Evolutionary conservation across 257 asterid genomes (phyloP), one percentile per base, ranked within the genome.

Genomic region (Scutellaria baicalensis): DNA sequence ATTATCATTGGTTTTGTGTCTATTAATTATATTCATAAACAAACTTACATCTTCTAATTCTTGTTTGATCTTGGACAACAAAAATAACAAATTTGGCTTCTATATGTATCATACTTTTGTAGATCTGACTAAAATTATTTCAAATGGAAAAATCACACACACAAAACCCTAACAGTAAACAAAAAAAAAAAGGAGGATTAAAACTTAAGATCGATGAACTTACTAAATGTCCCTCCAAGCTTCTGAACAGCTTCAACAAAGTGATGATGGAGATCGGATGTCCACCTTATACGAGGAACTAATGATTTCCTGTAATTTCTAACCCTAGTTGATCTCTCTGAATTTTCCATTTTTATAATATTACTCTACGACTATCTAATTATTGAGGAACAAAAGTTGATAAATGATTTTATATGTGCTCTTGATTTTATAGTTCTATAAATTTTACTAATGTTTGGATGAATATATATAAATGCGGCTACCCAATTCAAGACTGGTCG

Each of bases 191-290:
- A 2, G n/a, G n/a, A n/a, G n/a, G n/a, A n/a, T n/a, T n/a, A n/a
- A n/a, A n/a, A n/a, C n/a, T n/a, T n/a, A n/a, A n/a, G n/a, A n/a
- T n/a, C 13, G 10, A 7, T 0, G 1, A 51, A 52, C 78, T 68
- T 58, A 81, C 89, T 66, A 70, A 75, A 10, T 58, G 71, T 80
- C 36, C 86, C 86, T 4, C 86, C 89, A 7, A 84, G 86, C 8
- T 27, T 62, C 3, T 66, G 64, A 23, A 84, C 82, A 40, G 79
- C 86, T 58, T 70, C 64, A 47, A 84, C 81, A 9, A 84, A 84
- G 49, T 44, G 76, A 10, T 44, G n/a, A 23, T 84, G 89, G 43
- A 84, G 84, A 67, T 81, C 79, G 0, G 89, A 75, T 3, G 89
- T 74, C 89, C 86, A 81, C 43, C 78, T 64, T 10, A 84, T 40